Percentiles rank a stretch among this genome's conserved stretches.
phyloP scores from a whole-genome alignment of 2,329 filamentous ascomycete species.

The Saccharata proteae region DNA sequence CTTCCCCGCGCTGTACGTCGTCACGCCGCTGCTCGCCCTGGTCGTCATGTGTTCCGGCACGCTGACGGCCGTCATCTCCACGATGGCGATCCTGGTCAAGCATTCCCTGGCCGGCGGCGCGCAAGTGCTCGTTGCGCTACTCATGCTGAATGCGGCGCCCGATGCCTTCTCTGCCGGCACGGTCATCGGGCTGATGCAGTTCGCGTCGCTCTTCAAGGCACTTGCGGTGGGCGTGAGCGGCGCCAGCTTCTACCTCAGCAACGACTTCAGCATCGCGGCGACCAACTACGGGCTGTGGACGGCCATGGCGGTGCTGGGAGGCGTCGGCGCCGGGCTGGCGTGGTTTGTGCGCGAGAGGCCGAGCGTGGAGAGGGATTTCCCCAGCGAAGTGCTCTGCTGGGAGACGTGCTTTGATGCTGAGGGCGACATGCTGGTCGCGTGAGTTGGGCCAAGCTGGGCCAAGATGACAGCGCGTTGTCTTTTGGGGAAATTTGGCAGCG shows the following conservation, averaged over 20 bases:
- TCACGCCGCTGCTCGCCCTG: conserved; percentile 28
- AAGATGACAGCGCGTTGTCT: too few species aligned
- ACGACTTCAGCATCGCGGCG: conserved; percentile 29
- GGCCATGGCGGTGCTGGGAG: conserved; percentile 27
- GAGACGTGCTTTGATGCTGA: conserved; percentile 35
- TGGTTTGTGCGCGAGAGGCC: conserved; percentile 34
- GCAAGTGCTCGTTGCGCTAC: conserved; percentile 31
- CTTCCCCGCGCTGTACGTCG: conserved; percentile 28
- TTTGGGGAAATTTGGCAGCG: too few species aligned
- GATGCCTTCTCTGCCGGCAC: conserved; percentile 35
- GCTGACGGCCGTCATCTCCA: conserved; percentile 25
- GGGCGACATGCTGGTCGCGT: conserved; percentile 9
- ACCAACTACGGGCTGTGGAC: conserved; percentile 36
- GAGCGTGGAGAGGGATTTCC: conserved; percentile 33
- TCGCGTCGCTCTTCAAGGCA: conserved; percentile 34
- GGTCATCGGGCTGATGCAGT: conserved; percentile 36
- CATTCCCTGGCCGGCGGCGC: conserved; percentile 30
- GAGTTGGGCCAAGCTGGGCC: too few species aligned
- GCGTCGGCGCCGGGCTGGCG: conserved; percentile 30
- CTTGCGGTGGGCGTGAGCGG: conserved; percentile 35
- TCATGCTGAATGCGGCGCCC: conserved; percentile 36
- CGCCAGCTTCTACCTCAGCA: conserved; percentile 33
- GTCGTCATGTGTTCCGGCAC: conserved; percentile 20
- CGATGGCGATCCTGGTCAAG: conserved; percentile 30
- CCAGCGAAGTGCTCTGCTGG: conserved; percentile 31